Base-by-base conservation (phyloP, 441 rosid genomes). In the Macaranga tanarius region DNA sequence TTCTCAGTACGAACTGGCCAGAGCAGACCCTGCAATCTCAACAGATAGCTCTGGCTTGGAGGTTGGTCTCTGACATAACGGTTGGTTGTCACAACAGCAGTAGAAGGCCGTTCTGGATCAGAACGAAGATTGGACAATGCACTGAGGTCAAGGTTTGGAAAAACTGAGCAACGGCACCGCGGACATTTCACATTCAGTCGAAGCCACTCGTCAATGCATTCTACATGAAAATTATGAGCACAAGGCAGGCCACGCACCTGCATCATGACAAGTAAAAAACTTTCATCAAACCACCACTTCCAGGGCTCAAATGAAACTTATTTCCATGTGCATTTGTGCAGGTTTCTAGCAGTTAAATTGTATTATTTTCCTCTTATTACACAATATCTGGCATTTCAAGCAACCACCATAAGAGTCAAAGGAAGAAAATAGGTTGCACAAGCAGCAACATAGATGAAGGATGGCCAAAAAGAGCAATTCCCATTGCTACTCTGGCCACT, bases 201-300 rank as follows among this genome's bases (percentile, higher is more conserved):
- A 47, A 96, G 91, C 99, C 99, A 96, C 84, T 92, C 87, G 5
- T 93, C 98, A 55, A 96, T 96, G 81, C 99, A 93, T 48, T 88
- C 98, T 25, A 93, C 96, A 74, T 96, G 98, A 82, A 96, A 96
- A 82, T 96, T 96, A 75, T 96, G 99, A n/a, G 99, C 97, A 77
- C 99, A 93, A 19, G 99, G 99, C 80, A 96, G 82, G 66, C 98
- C 99, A 51, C 98, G 97, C 74, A 96, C 99, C 99, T 96, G 93
- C 80, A 76, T 28, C 60, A 72, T 64, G 25, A 70, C 58, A 13
- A 38, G 66, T 55, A 58, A 75, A 72, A 76, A 75, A 73, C 67
- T 74, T 77, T 4, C 42, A 55, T 0, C 13, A 34, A 61, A 40
- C 8, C 26, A 44, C 9, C 22, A 10, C 1, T 20, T 26, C 15